These are phyloP conservation scores for Funneliformis caledonium DNA, from an alignment of 371 early-diverging fungal species.

Conservation along the genomic window DNA sequence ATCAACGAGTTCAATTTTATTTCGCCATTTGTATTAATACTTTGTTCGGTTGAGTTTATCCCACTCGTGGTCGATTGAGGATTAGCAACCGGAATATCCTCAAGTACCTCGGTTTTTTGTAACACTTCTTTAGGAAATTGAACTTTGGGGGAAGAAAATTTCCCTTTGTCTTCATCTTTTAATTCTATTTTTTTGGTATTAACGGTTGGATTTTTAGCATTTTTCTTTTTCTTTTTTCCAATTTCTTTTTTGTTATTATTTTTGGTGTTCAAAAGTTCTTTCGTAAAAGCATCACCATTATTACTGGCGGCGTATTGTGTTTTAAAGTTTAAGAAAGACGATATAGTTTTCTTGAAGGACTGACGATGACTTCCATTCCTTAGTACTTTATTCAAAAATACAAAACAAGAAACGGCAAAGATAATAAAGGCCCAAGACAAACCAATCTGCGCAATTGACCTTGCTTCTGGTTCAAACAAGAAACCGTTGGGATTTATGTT, in stretches of 20 bases:
- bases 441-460: neutral
- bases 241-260: neutral
- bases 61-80: neutral
- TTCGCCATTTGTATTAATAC: slow-evolving; percentile 28
- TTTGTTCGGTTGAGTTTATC: neutral
- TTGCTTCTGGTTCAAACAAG: neutral
- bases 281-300: neutral
- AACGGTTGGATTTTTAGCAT: neutral
- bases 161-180: slow-evolving; percentile 23
- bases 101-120: neutral
- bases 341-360: neutral
- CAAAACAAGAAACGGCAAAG: neutral
- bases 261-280: neutral
- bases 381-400: slow-evolving; percentile 31
- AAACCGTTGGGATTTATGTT: neutral
- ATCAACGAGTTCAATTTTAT: slow-evolving; percentile 45
- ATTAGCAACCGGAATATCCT: neutral
- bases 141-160: neutral
- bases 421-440: slow-evolving; percentile 31
- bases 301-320: neutral
- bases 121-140: neutral
- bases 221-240: slow-evolving; percentile 30
- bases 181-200: slow-evolving; percentile 5
- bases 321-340: neutral
- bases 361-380: neutral